These are phyloP conservation scores for Podila minutissima DNA, from an alignment of 192 early-diverging fungal genomes.

Conservation along the genomic window DNA sequence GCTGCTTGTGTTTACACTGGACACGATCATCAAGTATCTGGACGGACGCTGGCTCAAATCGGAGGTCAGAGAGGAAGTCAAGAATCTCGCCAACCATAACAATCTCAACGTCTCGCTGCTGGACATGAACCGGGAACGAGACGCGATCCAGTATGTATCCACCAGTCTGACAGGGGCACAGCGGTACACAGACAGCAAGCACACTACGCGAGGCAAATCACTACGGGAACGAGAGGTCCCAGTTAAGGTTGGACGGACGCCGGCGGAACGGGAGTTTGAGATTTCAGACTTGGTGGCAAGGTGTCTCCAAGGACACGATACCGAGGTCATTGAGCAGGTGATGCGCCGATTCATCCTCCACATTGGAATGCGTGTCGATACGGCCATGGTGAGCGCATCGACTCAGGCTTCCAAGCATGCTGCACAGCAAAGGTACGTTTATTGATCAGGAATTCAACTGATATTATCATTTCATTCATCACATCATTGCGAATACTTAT, in stretches of 20 bases:
- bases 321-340: constrained; percentile 23
- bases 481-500: background rate
- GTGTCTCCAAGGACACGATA: constrained; percentile 26
- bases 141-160: constrained; percentile 30
- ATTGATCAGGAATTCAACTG: background rate
- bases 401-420: constrained; percentile 23
- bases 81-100: background rate
- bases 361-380: constrained; percentile 40
- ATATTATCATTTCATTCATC: background rate
- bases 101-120: constrained; percentile 19
- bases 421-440: constrained; percentile 37
- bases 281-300: constrained; percentile 20
- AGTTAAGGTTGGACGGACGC: background rate
- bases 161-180: constrained; percentile 7
- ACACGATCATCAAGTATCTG: constrained; percentile 23
- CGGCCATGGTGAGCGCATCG: constrained; percentile 33
- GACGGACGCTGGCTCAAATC: constrained; percentile 41
- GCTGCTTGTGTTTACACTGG: constrained; percentile 19
- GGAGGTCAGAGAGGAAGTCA: constrained; percentile 6
- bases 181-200: constrained; percentile 16
- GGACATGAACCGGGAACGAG: constrained; percentile 26
- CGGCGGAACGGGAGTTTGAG: constrained; percentile 13
- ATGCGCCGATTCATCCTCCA: constrained; percentile 20
- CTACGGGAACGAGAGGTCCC: constrained; percentile 19
- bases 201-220: constrained; percentile 16